Evolutionary conservation across 1,284 basidiomycete species (phyloP).

Genomic region (Wolfiporia cocos): DNA sequence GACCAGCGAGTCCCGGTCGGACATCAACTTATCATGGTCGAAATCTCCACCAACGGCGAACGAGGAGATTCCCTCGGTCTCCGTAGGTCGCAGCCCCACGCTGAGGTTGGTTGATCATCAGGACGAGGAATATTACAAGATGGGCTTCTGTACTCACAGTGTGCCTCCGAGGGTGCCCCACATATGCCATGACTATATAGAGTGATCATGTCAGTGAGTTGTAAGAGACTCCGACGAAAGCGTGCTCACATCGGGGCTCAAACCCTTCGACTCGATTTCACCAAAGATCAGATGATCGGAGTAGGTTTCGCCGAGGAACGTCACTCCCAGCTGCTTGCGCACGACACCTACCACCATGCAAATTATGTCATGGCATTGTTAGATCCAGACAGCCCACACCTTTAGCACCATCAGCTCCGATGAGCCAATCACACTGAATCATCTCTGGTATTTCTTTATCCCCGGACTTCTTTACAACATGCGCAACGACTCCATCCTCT

Average conservation of each 20-base stretch:
- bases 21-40: neutral
- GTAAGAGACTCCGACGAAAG: neutral
- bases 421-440: constrained; percentile 19
- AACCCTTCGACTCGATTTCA: constrained; percentile 23
- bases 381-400: constrained; percentile 13
- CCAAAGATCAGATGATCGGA: constrained; percentile 23
- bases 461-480: constrained; percentile 8
- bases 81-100: constrained; percentile 5
- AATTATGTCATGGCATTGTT: neutral
- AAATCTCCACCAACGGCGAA: neutral
- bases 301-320: constrained; percentile 25
- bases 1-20: constrained; percentile 2
- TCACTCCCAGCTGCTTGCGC: constrained; percentile 22
- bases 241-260: constrained; percentile 15
- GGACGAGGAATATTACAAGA: neutral
- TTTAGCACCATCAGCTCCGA: constrained; percentile 33
- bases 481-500: constrained; percentile 15
- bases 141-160: neutral
- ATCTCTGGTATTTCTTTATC: constrained; percentile 9
- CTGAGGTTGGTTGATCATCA: neutral
- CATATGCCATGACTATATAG: constrained; percentile 3
- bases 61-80: constrained; percentile 1
- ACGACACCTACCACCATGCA: constrained; percentile 13
- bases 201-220: neutral
- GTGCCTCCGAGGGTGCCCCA: neutral